Evolutionary conservation across 2,329 filamentous ascomycete species (phyloP).

Genomic region (Moelleriella libera): DNA sequence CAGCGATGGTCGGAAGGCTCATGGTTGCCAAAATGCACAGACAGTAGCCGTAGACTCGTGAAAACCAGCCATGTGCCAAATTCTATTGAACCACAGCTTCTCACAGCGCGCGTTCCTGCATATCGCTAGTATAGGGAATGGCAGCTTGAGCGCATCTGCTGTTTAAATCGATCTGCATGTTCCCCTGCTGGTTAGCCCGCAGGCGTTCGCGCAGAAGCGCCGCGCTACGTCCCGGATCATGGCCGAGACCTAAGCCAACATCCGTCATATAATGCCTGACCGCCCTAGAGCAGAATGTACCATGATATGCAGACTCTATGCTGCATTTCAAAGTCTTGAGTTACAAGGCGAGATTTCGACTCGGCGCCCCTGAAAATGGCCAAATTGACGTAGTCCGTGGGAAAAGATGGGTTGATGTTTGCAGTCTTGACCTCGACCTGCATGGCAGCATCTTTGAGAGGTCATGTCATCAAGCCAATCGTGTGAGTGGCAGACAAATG

Average conservation of each 20-base stretch:
- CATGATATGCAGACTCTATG: constrained; percentile 85
- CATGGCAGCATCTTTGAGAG: no score
- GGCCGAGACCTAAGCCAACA: constrained; percentile 67
- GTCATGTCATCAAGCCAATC: no score
- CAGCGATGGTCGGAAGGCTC: constrained; percentile 61
- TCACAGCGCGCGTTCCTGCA: constrained; percentile 78
- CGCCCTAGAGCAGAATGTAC: constrained; percentile 74
- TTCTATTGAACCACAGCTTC: constrained; percentile 92
- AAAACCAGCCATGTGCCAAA: constrained; percentile 89
- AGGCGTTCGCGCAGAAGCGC: constrained; percentile 82
- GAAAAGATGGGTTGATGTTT: constrained; percentile 60
- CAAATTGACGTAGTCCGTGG: constrained; percentile 65
- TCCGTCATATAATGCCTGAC: constrained; percentile 59
- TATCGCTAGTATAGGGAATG: background rate
- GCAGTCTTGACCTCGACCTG: no score
- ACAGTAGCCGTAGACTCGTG: constrained; percentile 64
- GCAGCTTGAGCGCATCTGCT: background rate
- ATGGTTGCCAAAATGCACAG: constrained; percentile 79
- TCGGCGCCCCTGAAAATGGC: constrained; percentile 90
- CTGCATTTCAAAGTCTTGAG: constrained; percentile 89
- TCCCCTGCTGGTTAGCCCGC: constrained; percentile 83
- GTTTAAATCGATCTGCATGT: constrained; percentile 52
- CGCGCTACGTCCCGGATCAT: constrained; percentile 77
- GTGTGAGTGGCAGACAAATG: no score
- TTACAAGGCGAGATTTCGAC: constrained; percentile 68